These are phyloP conservation scores for Cladorrhinum sp. DNA, from an alignment of 2,329 filamentous ascomycete species.

Conservation along the genomic window DNA sequence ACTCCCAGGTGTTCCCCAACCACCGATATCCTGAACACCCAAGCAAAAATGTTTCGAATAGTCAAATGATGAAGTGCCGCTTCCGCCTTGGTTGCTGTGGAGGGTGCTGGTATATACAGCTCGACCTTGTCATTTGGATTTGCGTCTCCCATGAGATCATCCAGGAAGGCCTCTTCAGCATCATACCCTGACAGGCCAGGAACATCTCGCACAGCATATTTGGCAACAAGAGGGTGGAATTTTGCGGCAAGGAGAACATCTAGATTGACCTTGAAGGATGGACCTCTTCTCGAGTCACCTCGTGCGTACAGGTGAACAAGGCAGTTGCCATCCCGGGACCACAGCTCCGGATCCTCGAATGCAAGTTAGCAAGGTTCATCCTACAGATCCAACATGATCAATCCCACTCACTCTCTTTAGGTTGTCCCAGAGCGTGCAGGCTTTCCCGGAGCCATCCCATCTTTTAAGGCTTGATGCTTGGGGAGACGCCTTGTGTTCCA, in stretches of 20 bases:
- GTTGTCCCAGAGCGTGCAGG: slow-evolving; percentile 45
- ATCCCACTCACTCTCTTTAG: slow-evolving; percentile 43
- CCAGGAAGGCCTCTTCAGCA: slow-evolving; percentile 6
- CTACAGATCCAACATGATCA: neutral
- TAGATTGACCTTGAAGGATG: slow-evolving; percentile 66
- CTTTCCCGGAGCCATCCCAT: slow-evolving; percentile 50
- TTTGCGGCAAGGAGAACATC: slow-evolving; percentile 53
- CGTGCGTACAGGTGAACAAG: slow-evolving; percentile 65
- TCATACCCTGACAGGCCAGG: slow-evolving; percentile 19
- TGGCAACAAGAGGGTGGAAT: slow-evolving; percentile 59
- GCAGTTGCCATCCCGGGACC: slow-evolving; percentile 65
- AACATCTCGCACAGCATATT: slow-evolving; percentile 41
- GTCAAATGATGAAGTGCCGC: slow-evolving; percentile 62
- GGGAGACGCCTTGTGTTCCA: neutral
- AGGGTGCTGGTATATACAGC: slow-evolving; percentile 67
- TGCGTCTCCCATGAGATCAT: slow-evolving; percentile 12
- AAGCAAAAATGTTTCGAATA: slow-evolving; percentile 74
- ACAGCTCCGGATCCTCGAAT: slow-evolving; percentile 68
- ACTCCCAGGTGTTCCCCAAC: slow-evolving; percentile 65
- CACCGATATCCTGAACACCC: slow-evolving; percentile 60
- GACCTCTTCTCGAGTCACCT: slow-evolving; percentile 61
- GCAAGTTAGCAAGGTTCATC: slow-evolving; percentile 10
- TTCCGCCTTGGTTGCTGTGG: slow-evolving; percentile 49
- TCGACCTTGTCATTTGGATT: slow-evolving; percentile 42
- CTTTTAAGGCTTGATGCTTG: slow-evolving; percentile 36